These are phyloP conservation scores for Leptomonas pyrrhocoris DNA, from an alignment of 208 protist genomes.

Conservation along the genomic window DNA sequence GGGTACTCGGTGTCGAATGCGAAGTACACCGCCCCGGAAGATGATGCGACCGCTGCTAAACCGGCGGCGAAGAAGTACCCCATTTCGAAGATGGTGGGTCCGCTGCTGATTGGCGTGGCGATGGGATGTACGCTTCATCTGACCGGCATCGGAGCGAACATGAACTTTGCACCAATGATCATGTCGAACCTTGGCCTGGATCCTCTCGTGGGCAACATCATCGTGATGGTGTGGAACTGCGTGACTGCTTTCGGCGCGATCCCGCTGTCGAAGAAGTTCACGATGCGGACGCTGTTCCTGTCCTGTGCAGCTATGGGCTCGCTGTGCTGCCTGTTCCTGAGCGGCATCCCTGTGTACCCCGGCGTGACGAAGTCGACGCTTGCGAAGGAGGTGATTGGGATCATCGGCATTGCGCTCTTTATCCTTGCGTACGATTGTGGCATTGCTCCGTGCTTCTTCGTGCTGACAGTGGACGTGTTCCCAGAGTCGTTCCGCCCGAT, in stretches of 20 bases:
- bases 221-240: constrained; percentile 72
- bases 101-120: constrained; percentile 37
- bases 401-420: constrained; percentile 62
- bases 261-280: constrained; percentile 45
- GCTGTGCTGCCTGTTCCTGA: constrained; percentile 52
- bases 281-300: constrained; percentile 57
- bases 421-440: constrained; percentile 58
- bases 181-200: constrained; percentile 46
- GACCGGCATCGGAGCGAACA: constrained; percentile 76
- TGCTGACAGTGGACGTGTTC: constrained; percentile 65
- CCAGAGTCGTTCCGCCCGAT: constrained; percentile 60
- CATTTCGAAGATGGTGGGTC: constrained; percentile 34
- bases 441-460: constrained; percentile 59
- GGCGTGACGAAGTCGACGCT: constrained; percentile 35
- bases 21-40: constrained; percentile 16
- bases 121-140: constrained; percentile 53
- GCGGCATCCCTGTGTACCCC: constrained; percentile 62
- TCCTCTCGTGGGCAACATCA: constrained; percentile 57
- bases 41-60: constrained; percentile 1
- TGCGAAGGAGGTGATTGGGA: constrained; percentile 42
- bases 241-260: constrained; percentile 51
- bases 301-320: constrained; percentile 34
- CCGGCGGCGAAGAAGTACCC: constrained; percentile 21
- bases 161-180: constrained; percentile 75
- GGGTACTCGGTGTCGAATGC: constrained; percentile 4